These are phyloP conservation scores for Candida morakotiae DNA, from an alignment of 805 yeast genomes.

Conservation along the genomic window DNA sequence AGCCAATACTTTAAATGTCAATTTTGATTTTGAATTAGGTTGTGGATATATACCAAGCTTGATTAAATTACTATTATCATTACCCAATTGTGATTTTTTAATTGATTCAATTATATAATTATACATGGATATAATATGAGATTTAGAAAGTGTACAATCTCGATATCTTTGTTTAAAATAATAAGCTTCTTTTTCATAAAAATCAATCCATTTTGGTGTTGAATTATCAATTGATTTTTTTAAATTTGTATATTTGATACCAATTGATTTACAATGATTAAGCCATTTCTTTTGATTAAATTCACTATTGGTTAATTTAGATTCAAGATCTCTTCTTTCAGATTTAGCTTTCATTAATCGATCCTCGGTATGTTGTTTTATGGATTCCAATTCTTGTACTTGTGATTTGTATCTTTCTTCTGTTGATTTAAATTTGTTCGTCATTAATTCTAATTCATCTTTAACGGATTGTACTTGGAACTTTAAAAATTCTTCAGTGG, in stretches of 20 bases:
- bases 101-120: conserved; percentile 25
- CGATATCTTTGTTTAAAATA: conserved; percentile 45
- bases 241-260: not conserved
- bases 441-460: not conserved
- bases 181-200: conserved; percentile 39
- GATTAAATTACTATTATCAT: conserved; percentile 25
- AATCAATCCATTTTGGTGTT: conserved; percentile 7
- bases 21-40: conserved; percentile 12
- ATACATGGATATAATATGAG: conserved; percentile 34
- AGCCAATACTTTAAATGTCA: conserved; percentile 32
- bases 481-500: conserved; percentile 1
- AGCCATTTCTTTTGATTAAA: conserved; percentile 12
- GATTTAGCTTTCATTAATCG: conserved; percentile 2
- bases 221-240: not conserved
- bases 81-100: conserved; percentile 23
- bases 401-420: conserved; percentile 4
- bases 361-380: conserved; percentile 1
- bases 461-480: not conserved
- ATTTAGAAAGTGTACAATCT: conserved; percentile 34
- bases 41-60: conserved; percentile 33
- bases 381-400: not conserved
- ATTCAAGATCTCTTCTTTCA: conserved; percentile 18
- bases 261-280: conserved; percentile 5
- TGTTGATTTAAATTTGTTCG: not conserved
- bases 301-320: conserved; percentile 18